Evolutionary conservation across 306 rosid genomes (phyloP), one percentile per base, ranked within the genome.

Genomic region (Ammopiptanthus mongolicus): DNA sequence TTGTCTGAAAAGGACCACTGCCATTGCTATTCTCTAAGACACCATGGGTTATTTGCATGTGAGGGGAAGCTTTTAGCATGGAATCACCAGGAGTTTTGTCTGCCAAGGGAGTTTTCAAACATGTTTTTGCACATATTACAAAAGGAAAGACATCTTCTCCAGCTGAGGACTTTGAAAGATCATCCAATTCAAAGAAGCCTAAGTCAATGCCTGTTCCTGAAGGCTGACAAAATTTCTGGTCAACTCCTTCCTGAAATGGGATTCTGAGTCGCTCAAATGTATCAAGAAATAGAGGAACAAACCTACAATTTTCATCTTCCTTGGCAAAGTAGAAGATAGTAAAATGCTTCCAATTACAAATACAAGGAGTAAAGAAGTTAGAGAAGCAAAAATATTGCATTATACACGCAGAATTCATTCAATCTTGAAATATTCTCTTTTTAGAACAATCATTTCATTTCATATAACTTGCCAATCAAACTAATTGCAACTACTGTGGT

Each of bases 201-300:
- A 87, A 77, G 81, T 91, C 97, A 65, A 95, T 88, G 80, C 99
- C 99, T 14, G 99, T 88, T 81, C 99, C 99, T 10, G 88, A 78
- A 51, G 96, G 91, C 88, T 90, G 97, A 59, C 65, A 31, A 78
- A 90, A 95, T 77, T 86, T 87, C 90, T 90, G 97, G 53, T 88
- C 97, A 55, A 63, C 66, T 53, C 98, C 98, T 82, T 88, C 90
- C 75, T 85, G 86, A 78, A 91, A 92, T 52, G 93, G 87, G 33
- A 95, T 79, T 48, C 73, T 81, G 71, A 92, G 82, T 1, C 96
- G 96, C 76, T 65, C 81, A 73, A 88, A 88, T 21, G 86, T 88
- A 6, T 85, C 94, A 0, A 95, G 95, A 77, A 73, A 83, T 39
- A 86, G 36, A 22, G 98, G 93, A 82, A 79, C 60, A 77, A 91